Conservation (phyloP, 306 rosid genomes). For the Acacia crassicarpa region DNA sequence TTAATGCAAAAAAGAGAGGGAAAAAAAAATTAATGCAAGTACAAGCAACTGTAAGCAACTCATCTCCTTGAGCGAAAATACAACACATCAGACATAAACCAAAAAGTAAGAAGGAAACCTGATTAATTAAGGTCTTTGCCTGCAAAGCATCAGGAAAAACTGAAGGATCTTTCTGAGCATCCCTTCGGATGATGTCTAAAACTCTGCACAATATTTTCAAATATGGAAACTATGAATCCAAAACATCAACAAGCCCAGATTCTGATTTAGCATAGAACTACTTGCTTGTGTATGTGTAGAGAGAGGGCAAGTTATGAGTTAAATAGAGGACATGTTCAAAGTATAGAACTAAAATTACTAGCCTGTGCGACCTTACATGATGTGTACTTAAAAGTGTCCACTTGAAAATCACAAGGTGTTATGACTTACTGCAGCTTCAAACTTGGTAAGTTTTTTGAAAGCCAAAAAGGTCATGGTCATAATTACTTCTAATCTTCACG, state of each 20-base stretch:
- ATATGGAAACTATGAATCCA: constrained; percentile 16
- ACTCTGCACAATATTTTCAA: constrained; percentile 60
- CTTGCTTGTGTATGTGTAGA: not conserved
- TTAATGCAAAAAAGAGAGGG: not conserved
- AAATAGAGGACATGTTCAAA: not conserved
- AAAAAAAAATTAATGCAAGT: constrained; percentile 9
- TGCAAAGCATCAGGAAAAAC: constrained; percentile 67
- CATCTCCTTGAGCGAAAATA: constrained; percentile 18
- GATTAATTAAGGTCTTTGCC: constrained; percentile 67
- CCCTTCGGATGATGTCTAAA: constrained; percentile 58
- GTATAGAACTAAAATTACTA: not conserved
- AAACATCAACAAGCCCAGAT: not conserved
- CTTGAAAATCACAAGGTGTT: not conserved
- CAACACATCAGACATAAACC: not conserved
- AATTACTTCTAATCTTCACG: not conserved
- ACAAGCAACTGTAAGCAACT: not conserved
- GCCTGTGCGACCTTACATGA: not conserved
- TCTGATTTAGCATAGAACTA: not conserved
- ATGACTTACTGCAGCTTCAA: not conserved
- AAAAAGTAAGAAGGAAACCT: constrained; percentile 52
- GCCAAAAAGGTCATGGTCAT: not conserved
- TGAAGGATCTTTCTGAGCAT: constrained; percentile 76
- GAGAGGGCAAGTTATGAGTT: not conserved
- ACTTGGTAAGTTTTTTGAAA: not conserved
- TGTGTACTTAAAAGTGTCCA: not conserved